Base-by-base conservation (phyloP, 164 flowering plant species). In the Aristolochia fimbriata region DNA sequence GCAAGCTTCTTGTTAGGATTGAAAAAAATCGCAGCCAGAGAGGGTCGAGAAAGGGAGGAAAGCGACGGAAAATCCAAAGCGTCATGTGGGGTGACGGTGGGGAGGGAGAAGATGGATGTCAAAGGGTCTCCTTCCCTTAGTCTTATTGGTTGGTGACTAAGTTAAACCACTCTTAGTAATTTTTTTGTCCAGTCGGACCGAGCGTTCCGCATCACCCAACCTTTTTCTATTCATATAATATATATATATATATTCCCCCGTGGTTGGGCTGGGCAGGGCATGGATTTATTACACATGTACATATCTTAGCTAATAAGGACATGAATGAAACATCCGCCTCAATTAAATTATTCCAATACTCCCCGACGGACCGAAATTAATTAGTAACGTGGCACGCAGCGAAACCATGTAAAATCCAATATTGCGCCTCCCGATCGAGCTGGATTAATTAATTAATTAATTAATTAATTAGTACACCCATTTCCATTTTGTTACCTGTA, bases 131-230 rank as follows among this genome's bases (percentile, higher is more conserved):
- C 19, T 30, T 27, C 16, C 17, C 11, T 8, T 31, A 27, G 58
- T 55, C 58, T 55, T 31, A 55, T 19, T 55, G 45, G 58, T 55
- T 55, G 58, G 58, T 55, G 43, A 55, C 58, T 15, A 55, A 7
- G 19, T 55, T 31, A 52, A 55, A 55, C 58, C 31, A 55, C 58
- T 55, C 58, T 37, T 37, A 19, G 21, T 27, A 27, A 31, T 20
- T 53, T 20, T 14, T n/a, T 23, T 20, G 3, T 53, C 52, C 9
- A 49, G 6, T 20, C n/a, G 11, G 41, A 30, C 19, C n/a, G n/a
- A 16, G 11, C 16, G 17, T 30, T 30, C 30, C 45, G 16, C 6
- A 30, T 16, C 6, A 55, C 58, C 57, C 57, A 54, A 54, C 33
- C 57, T 15, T 24, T 11, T 20, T 27, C 30, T 27, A 27, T 27